Percentiles rank a stretch among this genome's conserved stretches.
Conservation (phyloP, 1,139 yeast species). For the Hanseniaspora sp. region DNA sequence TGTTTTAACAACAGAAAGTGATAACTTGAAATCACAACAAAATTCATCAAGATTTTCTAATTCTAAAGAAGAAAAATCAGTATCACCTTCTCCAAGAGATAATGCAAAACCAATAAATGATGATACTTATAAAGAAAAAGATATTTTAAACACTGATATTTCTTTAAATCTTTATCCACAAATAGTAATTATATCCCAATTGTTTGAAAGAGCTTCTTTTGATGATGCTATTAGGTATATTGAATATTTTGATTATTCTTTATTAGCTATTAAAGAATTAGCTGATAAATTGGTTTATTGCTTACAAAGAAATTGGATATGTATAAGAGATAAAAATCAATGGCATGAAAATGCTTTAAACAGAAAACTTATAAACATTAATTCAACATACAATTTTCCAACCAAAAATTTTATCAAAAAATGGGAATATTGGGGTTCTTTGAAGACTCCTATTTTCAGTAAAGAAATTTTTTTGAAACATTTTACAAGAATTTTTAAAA, state of each 20-base stretch:
- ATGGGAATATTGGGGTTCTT: not conserved
- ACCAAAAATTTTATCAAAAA: not conserved
- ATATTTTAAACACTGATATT: not conserved
- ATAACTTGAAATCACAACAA: not conserved
- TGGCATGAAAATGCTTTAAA: not conserved
- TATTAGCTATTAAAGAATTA: not conserved
- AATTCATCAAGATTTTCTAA: not conserved
- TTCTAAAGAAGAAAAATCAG: not conserved
- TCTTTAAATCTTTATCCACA: not conserved
- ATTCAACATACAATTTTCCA: not conserved
- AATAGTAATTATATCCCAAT: not conserved
- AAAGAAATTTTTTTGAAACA: not conserved
- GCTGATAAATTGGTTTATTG: not conserved
- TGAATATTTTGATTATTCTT: not conserved
- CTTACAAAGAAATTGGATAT: not conserved
- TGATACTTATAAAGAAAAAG: not conserved
- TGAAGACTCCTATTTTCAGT: not conserved
- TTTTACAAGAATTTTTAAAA: not conserved
- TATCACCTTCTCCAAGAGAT: not conserved
- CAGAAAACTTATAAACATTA: not conserved
- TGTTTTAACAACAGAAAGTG: slow-evolving; percentile 46
- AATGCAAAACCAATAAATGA: not conserved
- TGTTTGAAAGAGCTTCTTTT: not conserved
- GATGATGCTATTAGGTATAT: not conserved
- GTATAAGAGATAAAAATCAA: not conserved